These are phyloP conservation scores for Phytopythium delawarense DNA, from an alignment of 352 stramenopile genomes.

Conservation along the genomic window DNA sequence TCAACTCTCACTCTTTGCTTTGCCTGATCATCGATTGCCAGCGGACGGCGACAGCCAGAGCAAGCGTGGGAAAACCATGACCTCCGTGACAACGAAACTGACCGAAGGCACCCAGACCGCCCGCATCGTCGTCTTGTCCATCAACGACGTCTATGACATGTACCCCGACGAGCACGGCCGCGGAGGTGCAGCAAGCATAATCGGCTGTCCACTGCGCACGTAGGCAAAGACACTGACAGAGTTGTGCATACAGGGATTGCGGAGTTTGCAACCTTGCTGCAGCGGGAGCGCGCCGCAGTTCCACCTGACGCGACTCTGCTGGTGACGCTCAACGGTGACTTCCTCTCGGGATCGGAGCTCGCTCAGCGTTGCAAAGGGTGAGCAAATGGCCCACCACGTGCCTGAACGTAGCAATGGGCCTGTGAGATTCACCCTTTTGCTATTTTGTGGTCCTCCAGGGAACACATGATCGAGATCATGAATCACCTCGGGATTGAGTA, in stretches of 20 bases:
- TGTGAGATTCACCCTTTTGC: not conserved
- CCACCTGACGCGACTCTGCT: constrained; percentile 47
- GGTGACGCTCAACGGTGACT: constrained; percentile 76
- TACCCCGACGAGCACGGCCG: constrained; percentile 54
- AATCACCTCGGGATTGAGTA: constrained; percentile 72
- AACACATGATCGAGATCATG: constrained; percentile 76
- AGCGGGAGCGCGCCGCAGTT: constrained; percentile 36
- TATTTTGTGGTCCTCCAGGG: constrained; percentile 16
- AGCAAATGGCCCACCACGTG: constrained; percentile 3
- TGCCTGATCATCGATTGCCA: not conserved
- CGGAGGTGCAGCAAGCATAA: constrained; percentile 14
- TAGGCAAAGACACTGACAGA: not conserved
- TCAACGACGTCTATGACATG: constrained; percentile 81
- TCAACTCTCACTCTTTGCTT: not conserved
- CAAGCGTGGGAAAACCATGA: not conserved
- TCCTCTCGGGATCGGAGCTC: constrained; percentile 66
- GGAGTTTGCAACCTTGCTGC: constrained; percentile 59
- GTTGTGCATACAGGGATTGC: constrained; percentile 23
- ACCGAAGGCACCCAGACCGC: not conserved
- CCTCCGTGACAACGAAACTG: not conserved
- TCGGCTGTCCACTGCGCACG: not conserved
- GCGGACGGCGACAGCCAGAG: not conserved
- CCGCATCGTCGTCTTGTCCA: constrained; percentile 41
- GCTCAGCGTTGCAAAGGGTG: constrained; percentile 61
- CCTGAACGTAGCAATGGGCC: not conserved